Base-by-base conservation (phyloP, 306 rosid genomes). In the Corylus americana region DNA sequence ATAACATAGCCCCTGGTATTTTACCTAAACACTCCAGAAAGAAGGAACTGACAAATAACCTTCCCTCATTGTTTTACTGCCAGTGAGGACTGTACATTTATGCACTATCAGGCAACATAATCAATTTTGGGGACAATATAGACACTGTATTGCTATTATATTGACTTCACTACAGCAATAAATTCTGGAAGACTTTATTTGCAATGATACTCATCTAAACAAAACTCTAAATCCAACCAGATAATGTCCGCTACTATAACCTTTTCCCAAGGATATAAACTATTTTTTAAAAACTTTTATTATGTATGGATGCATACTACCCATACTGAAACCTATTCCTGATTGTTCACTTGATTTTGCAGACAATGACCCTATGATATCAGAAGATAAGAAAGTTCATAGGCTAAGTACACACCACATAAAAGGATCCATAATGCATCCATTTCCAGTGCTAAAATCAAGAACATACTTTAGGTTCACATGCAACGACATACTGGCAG, bases 401-500 rank as follows among this genome's bases (percentile, higher is more conserved):
- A 12, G 45, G 76, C 54, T 63, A 58, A 80, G 73, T 81, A 78
- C 25, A 71, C 44, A 71, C 44, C 44, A 71, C 44, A 22, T 75
- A 13, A 51, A 73, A 62, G 42, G 66, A 72, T 67, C 71, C 76
- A 31, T 31, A 20, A 67, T 66, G 79, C 66, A 70, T 44, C 42
- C 62, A 74, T 67, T 74, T 74, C 42, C 49, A 42, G 39, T 48
- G 47, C 48, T 1, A 55, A 53, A 53, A 55, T 63, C 79, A 20
- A 59, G 54, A 80, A 63, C 66, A 53, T 74, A 95, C 98, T 95
- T 89, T 85, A 68, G 98, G 98, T 89, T 95, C 98, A 86, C 97
- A 92, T 78, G 98, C 98, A 83, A 95, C 97, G 70, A 95, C 83
- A 83, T 92, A 95, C 83, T 92, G 97, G 76, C 98, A 95, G 77